Conservation (phyloP, 352 stramenopile species). For the Pythium aristosporum region DNA sequence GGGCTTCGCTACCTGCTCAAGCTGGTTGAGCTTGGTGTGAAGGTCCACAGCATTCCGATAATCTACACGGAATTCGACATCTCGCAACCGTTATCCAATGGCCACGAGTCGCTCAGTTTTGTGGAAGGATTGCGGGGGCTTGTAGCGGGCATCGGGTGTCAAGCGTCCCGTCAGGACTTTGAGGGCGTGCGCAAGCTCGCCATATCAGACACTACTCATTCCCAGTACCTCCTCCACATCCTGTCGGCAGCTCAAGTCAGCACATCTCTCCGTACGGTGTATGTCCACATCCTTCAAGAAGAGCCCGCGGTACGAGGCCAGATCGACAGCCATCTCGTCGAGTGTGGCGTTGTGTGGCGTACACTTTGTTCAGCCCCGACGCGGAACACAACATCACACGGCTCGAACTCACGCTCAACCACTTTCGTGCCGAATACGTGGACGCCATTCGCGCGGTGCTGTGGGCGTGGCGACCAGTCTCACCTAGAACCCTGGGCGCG, state of each 20-base stretch:
- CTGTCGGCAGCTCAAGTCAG: constrained; percentile 5
- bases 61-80: background rate
- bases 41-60: background rate
- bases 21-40: background rate
- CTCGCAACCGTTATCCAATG: background rate
- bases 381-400: constrained; percentile 3
- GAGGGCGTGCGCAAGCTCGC: background rate
- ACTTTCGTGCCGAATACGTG: background rate
- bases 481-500: background rate
- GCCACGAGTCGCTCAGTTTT: background rate
- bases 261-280: background rate
- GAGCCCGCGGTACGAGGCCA: background rate
- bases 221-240: background rate
- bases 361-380: background rate
- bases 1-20: background rate
- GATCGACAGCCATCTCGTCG: background rate
- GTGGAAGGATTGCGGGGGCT: background rate
- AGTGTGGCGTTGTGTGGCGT: constrained; percentile 3
- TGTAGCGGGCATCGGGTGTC: background rate
- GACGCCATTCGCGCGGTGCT: background rate
- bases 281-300: background rate
- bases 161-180: background rate
- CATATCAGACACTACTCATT: background rate
- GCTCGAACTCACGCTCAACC: background rate
- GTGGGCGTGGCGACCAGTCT: background rate